Evolutionary conservation across 331 rosid species (phyloP).

Genomic region (Quercus phellos): DNA sequence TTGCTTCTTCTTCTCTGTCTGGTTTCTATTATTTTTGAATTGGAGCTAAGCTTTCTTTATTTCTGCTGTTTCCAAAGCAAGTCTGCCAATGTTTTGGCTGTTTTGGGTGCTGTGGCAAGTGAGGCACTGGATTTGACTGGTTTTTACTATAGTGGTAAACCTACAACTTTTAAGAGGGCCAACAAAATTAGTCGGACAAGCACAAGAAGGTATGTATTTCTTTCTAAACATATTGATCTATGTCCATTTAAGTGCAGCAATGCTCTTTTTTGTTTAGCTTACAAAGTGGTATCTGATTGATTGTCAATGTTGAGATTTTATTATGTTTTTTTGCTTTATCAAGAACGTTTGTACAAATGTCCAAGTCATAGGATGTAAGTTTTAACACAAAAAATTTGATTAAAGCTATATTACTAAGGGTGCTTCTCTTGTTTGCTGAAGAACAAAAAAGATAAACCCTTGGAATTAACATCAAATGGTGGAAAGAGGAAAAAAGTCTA

Average conservation of each 20-base stretch:
- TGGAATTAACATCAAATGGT: too few species aligned
- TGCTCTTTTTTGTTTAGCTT: background rate
- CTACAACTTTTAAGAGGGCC: slow-evolving; percentile 48
- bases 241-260: background rate
- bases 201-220: slow-evolving; percentile 52
- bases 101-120: slow-evolving; percentile 88
- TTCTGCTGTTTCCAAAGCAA: slow-evolving; percentile 59
- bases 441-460: too few species aligned
- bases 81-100: slow-evolving; percentile 92
- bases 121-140: slow-evolving; percentile 90
- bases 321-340: background rate
- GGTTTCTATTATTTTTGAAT: background rate
- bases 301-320: background rate
- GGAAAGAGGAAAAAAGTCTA: too few species aligned
- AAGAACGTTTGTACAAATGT: background rate
- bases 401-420: background rate
- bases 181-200: slow-evolving; percentile 63
- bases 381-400: background rate
- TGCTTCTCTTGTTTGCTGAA: background rate
- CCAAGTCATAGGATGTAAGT: background rate
- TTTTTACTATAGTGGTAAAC: slow-evolving; percentile 84
- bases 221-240: background rate
- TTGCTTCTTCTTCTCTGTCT: background rate
- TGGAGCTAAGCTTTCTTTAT: slow-evolving; percentile 30
- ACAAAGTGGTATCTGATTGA: background rate